Conservation (phyloP, 2,329 filamentous ascomycete genomes). For the Sarocladium brachiariae region DNA sequence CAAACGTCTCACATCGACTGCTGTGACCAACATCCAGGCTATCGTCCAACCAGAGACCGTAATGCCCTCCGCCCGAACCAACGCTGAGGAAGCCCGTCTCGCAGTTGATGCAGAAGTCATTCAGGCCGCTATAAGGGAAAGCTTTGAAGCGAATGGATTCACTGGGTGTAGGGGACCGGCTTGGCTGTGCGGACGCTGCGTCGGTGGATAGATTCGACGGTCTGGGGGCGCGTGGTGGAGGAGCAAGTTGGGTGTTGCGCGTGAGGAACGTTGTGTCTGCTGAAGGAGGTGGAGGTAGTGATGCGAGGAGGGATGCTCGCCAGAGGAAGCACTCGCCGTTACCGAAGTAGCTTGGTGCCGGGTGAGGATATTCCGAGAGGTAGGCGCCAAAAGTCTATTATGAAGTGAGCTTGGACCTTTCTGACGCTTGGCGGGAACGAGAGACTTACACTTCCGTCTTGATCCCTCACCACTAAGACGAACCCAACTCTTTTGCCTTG, state of each 20-base stretch:
- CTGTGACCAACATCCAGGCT: slow-evolving; percentile 78
- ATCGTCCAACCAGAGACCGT: slow-evolving; percentile 89
- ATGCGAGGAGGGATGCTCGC: slow-evolving; percentile 51
- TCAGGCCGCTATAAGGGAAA: slow-evolving; percentile 90
- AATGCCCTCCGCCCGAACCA: slow-evolving; percentile 82
- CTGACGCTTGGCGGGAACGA: not conserved
- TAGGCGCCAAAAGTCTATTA: slow-evolving; percentile 81
- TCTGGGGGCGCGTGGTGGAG: slow-evolving; percentile 16
- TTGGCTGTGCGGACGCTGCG: slow-evolving; percentile 14
- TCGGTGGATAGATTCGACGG: slow-evolving; percentile 13
- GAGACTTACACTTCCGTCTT: slow-evolving; percentile 61
- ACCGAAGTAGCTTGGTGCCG: slow-evolving; percentile 80
- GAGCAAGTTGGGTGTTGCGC: slow-evolving; percentile 32
- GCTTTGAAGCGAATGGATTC: slow-evolving; percentile 91
- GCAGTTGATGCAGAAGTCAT: slow-evolving; percentile 95
- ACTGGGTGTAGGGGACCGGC: slow-evolving; percentile 41
- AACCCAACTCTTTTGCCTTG: slow-evolving; percentile 71
- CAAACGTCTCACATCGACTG: slow-evolving; percentile 80
- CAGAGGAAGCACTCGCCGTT: slow-evolving; percentile 88
- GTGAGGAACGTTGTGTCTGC: slow-evolving; percentile 41
- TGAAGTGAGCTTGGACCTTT: not conserved
- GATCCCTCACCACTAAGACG: slow-evolving; percentile 79
- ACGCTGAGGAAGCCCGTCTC: slow-evolving; percentile 79
- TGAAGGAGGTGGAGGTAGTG: slow-evolving; percentile 44
- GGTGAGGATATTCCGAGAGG: slow-evolving; percentile 80